Conservation (phyloP, 2,329 filamentous ascomycete species). For the Clonostachys rosea region DNA sequence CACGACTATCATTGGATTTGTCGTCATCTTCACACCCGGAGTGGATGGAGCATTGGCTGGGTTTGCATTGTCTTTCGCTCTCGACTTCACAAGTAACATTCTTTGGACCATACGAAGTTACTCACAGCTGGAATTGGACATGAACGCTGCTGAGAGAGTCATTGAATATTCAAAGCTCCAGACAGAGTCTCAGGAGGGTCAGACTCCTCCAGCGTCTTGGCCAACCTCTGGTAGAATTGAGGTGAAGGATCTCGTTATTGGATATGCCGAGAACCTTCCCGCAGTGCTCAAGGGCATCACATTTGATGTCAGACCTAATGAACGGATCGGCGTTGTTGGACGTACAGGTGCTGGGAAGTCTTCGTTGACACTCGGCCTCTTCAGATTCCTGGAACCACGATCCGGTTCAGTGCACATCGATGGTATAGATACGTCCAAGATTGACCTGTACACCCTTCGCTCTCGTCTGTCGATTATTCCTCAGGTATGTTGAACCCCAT, state of each 20-base stretch:
- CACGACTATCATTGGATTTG: conserved; percentile 56
- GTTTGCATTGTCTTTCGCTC: conserved; percentile 69
- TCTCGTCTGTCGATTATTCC: conserved; percentile 78
- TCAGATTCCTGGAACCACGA: conserved; percentile 69
- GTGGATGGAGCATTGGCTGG: conserved; percentile 70
- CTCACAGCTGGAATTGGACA: conserved; percentile 68
- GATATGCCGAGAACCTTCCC: conserved; percentile 67
- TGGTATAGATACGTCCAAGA: conserved; percentile 68
- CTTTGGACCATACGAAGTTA: conserved; percentile 65
- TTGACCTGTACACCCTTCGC: conserved; percentile 65
- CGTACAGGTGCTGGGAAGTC: conserved; percentile 77
- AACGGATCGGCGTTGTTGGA: conserved; percentile 72
- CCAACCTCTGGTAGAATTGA: conserved; percentile 69
- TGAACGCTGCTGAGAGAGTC: conserved; percentile 75
- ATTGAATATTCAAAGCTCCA: conserved; percentile 68
- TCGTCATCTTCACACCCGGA: conserved; percentile 55
- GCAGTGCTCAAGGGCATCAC: conserved; percentile 66
- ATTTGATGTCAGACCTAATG: conserved; percentile 61
- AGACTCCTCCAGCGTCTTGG: conserved; percentile 65
- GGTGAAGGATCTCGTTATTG: conserved; percentile 66
- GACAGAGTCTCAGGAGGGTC: conserved; percentile 61
- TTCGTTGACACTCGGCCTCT: conserved; percentile 68
- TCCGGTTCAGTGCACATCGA: conserved; percentile 67
- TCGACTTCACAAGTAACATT: conserved; percentile 62
- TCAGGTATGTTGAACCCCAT: conserved; percentile 26